phyloP scores from a whole-genome alignment of 2,329 filamentous ascomycete species.

The Ceratocystis lukuohia region DNA sequence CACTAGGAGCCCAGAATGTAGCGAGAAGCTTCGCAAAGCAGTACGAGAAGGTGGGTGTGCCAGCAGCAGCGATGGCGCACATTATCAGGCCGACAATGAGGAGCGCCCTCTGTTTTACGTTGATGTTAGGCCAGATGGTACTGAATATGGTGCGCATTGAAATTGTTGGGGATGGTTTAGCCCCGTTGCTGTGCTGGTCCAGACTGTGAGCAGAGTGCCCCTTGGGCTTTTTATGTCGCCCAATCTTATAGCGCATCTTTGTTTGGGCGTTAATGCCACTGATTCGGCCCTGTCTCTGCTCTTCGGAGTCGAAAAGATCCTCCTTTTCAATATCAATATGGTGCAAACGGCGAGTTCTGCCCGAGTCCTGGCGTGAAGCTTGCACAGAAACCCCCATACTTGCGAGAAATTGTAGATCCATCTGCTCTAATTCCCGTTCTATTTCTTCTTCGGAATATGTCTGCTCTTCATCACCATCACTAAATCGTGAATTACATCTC shows the following conservation, averaged over 20 bases:
- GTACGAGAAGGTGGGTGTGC: constrained; percentile 63
- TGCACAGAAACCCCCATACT: constrained; percentile 8
- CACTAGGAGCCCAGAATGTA: constrained; percentile 49
- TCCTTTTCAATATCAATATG: neutral
- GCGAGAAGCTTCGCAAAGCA: constrained; percentile 59
- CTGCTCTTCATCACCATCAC: neutral
- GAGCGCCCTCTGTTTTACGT: constrained; percentile 35
- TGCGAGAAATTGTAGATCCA: neutral
- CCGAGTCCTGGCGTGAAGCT: constrained; percentile 28
- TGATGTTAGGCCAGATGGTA: constrained; percentile 58
- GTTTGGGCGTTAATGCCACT: neutral
- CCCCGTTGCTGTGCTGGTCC: neutral
- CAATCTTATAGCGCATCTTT: neutral
- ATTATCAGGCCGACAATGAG: constrained; percentile 48
- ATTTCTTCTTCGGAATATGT: neutral
- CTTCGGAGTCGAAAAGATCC: neutral
- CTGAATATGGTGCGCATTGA: constrained; percentile 35
- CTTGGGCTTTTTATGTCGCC: neutral
- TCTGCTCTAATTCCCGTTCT: neutral
- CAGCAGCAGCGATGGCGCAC: constrained; percentile 50
- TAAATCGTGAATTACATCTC: neutral
- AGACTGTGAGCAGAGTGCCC: neutral
- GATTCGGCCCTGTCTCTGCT: neutral
- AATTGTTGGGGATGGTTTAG: neutral
- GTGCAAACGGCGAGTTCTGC: constrained; percentile 2